Conservation (phyloP, 129 eudicot genomes). For the Gnaphalium uliginosum region DNA sequence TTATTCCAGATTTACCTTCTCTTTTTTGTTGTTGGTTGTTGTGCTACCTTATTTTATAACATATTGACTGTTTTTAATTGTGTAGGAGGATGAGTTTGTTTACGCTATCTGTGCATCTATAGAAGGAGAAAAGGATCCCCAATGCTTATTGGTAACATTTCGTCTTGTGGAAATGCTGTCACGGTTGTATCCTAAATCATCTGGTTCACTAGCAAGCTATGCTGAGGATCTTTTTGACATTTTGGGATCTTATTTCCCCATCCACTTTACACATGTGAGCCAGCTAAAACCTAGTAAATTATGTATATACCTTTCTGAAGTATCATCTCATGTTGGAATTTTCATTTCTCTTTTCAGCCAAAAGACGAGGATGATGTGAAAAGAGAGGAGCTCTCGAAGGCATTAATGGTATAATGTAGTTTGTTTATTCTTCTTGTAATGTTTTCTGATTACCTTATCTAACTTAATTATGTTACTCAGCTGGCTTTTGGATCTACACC, state of each 20-base stretch:
- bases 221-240: conserved; percentile 81
- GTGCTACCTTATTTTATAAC: background rate
- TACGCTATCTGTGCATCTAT: conserved; percentile 79
- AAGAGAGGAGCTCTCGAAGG: conserved; percentile 82
- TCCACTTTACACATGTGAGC: conserved; percentile 93
- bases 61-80: conserved; percentile 13
- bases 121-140: conserved; percentile 94
- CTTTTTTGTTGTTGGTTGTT: background rate
- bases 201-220: conserved; percentile 61
- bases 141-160: conserved; percentile 69
- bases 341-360: conserved; percentile 55
- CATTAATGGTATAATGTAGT: conserved; percentile 73
- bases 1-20: background rate
- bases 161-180: conserved; percentile 68
- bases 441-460: background rate
- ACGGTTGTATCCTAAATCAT: conserved; percentile 58
- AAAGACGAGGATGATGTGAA: conserved; percentile 77
- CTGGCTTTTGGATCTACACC: conserved; percentile 85
- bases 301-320: background rate
- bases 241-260: conserved; percentile 86
- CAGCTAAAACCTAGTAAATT: background rate
- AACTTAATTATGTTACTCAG: conserved; percentile 41
- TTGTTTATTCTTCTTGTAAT: conserved; percentile 5
- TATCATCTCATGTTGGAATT: conserved; percentile 22
- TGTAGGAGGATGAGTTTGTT: conserved; percentile 73